These are phyloP conservation scores for Oryza longistaminata DNA, from an alignment of 176 grass and related monocot genomes.

Conservation along the genomic window DNA sequence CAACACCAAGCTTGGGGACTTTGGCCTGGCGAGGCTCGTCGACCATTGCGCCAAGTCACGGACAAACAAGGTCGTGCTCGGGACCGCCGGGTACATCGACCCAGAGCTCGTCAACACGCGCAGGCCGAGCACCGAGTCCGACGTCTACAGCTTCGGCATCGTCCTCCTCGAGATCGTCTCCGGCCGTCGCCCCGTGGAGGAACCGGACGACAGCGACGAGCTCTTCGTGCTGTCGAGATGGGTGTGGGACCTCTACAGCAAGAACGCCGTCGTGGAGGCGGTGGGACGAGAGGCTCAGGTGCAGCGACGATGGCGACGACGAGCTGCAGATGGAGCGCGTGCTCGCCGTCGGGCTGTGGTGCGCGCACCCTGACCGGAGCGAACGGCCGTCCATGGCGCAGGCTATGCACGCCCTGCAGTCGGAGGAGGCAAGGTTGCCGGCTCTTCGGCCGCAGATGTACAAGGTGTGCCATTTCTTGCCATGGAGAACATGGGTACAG, in stretches of 20 bases:
- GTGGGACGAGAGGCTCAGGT: conserved; percentile 31
- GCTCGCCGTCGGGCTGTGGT: conserved; percentile 36
- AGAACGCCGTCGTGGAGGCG: background rate
- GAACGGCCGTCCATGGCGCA: conserved; percentile 32
- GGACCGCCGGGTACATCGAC: conserved; percentile 32
- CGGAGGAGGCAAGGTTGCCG: conserved; percentile 25
- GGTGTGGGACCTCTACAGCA: conserved; percentile 38
- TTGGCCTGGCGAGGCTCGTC: conserved; percentile 20
- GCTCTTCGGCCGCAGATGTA: conserved; percentile 8
- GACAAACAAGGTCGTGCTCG: background rate
- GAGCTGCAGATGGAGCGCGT: conserved; percentile 37
- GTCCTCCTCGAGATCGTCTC: conserved; percentile 18
- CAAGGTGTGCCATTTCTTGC: conserved; percentile 1
- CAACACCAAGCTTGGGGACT: conserved; percentile 26
- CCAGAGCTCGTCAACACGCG: background rate
- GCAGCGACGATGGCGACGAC: conserved; percentile 27
- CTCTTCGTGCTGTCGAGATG: conserved; percentile 25
- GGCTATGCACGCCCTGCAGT: conserved; percentile 28
- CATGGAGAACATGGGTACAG: conserved; percentile 3
- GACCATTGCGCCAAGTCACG: background rate
- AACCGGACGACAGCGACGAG: background rate
- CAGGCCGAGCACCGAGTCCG: background rate
- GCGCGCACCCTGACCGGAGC: conserved; percentile 1
- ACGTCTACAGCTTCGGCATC: conserved; percentile 47
- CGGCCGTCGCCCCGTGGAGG: conserved; percentile 2